phyloP scores from a whole-genome alignment of 1,284 basidiomycete species.

The Microbotryomycetes sp. region DNA sequence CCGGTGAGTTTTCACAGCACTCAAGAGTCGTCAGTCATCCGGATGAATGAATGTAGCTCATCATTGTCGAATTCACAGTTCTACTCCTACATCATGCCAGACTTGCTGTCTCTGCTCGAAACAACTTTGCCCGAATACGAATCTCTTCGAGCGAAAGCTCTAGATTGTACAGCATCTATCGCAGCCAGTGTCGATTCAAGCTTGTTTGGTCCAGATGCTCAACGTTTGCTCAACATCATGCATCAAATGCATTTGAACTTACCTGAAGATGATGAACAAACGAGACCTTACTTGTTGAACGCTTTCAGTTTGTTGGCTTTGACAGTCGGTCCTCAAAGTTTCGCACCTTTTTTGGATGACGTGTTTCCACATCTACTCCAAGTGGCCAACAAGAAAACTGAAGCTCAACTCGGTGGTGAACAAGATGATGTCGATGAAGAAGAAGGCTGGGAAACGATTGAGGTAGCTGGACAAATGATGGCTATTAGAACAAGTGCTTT shows the following conservation, averaged over 20 bases:
- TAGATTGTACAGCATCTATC: conserved; percentile 12
- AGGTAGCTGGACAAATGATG: conserved; percentile 1
- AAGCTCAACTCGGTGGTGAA: conserved; percentile 1
- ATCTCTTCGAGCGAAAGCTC: conserved; percentile 6
- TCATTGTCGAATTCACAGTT: not conserved
- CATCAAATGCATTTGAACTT: conserved; percentile 1
- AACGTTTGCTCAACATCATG: conserved; percentile 1
- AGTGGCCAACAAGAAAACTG: not conserved
- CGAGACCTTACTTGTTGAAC: not conserved
- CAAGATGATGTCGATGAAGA: conserved; percentile 8
- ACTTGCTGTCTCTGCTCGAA: conserved; percentile 11
- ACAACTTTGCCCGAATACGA: not conserved
- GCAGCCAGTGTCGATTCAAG: conserved; percentile 7
- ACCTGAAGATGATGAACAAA: conserved; percentile 3
- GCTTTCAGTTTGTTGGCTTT: conserved; percentile 4
- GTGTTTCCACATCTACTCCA: conserved; percentile 3
- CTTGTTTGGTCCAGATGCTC: conserved; percentile 6
- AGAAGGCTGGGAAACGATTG: conserved; percentile 10
- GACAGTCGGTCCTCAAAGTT: conserved; percentile 8
- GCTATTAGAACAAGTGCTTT: conserved; percentile 2
- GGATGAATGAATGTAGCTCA: too few species aligned
- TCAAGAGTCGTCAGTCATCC: too few species aligned
- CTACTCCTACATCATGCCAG: conserved; percentile 10
- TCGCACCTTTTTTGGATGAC: conserved; percentile 10
- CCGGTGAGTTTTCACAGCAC: not conserved